Evolutionary conservation across 441 rosid genomes (phyloP).

Genomic region (Manihot esculenta): DNA sequence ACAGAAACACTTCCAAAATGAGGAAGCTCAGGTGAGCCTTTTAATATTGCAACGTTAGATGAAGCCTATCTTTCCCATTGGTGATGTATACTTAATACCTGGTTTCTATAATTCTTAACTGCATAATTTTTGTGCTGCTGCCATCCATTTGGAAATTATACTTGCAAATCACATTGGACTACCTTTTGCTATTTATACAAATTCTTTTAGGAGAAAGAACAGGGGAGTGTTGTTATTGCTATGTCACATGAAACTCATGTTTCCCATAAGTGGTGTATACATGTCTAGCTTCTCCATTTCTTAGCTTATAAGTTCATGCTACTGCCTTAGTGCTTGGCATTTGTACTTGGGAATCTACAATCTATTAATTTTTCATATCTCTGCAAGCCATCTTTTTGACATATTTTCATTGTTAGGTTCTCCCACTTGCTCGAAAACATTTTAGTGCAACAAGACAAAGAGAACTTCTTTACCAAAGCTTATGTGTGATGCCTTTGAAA

Average conservation of each 20-base stretch:
- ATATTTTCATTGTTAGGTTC: slow-evolving; percentile 46
- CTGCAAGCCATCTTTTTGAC: slow-evolving; percentile 15
- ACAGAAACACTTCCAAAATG: slow-evolving; percentile 64
- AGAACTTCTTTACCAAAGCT: slow-evolving; percentile 72
- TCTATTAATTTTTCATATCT: not conserved
- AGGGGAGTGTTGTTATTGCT: slow-evolving; percentile 3
- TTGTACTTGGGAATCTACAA: slow-evolving; percentile 13
- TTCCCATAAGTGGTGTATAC: not conserved
- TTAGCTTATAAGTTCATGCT: slow-evolving; percentile 8
- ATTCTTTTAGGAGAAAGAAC: slow-evolving; percentile 68
- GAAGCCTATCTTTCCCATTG: not conserved
- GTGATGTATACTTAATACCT: not conserved
- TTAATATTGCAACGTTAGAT: slow-evolving; percentile 6
- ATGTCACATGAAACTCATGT: slow-evolving; percentile 2
- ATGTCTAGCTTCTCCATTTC: not conserved
- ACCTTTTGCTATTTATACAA: slow-evolving; percentile 22
- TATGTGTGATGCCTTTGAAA: slow-evolving; percentile 78
- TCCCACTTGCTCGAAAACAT: slow-evolving; percentile 75
- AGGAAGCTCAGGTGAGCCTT: slow-evolving; percentile 62
- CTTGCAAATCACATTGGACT: slow-evolving; percentile 9
- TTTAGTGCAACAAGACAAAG: slow-evolving; percentile 66
- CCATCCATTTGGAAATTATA: not conserved
- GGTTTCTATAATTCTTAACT: not conserved
- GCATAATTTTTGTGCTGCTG: not conserved
- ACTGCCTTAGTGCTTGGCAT: not conserved